A percentile compares a stretch with the other conserved stretches of the same genome.
Conservation (phyloP, 768 basidiomycete species). For the Agrocybe praecox region DNA sequence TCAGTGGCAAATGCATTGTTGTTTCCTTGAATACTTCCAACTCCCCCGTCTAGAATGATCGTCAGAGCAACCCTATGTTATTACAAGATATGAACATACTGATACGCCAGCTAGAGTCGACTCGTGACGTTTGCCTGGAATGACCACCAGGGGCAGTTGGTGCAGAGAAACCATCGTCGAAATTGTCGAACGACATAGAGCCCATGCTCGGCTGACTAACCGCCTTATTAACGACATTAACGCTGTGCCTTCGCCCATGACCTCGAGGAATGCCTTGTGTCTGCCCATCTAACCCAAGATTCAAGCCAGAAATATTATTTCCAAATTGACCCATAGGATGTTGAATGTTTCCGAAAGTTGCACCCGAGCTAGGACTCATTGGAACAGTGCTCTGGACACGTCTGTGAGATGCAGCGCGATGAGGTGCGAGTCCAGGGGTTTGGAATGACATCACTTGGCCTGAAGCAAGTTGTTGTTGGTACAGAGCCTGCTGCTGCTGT, state of each 20-base stretch:
- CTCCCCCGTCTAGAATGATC: conserved; percentile 63
- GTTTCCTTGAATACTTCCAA: conserved; percentile 65
- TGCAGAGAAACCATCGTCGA: conserved; percentile 81
- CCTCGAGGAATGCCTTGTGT: conserved; percentile 72
- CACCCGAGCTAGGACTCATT: conserved; percentile 47
- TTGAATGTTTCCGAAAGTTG: conserved; percentile 47
- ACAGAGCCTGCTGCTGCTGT: conserved; percentile 87
- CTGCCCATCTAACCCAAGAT: conserved; percentile 65
- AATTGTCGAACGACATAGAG: conserved; percentile 60
- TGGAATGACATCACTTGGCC: conserved; percentile 83
- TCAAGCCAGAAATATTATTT: conserved; percentile 48
- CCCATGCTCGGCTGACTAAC: conserved; percentile 46
- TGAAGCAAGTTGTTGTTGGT: conserved; percentile 88
- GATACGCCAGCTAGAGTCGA: conserved; percentile 87
- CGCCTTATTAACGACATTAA: conserved; percentile 86
- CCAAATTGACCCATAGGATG: conserved; percentile 73
- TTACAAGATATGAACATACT: conserved; percentile 51
- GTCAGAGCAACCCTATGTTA: conserved; percentile 9
- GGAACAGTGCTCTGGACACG: conserved; percentile 89
- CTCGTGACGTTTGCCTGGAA: conserved; percentile 74
- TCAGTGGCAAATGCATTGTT: conserved; percentile 69
- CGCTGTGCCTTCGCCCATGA: conserved; percentile 88
- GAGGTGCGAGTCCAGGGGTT: conserved; percentile 71
- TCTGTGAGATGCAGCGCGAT: conserved; percentile 58
- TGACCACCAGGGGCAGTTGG: conserved; percentile 63